Evolutionary conservation across 1,139 yeast species (phyloP).

Genomic region (Scheffersomyces insectosa): DNA sequence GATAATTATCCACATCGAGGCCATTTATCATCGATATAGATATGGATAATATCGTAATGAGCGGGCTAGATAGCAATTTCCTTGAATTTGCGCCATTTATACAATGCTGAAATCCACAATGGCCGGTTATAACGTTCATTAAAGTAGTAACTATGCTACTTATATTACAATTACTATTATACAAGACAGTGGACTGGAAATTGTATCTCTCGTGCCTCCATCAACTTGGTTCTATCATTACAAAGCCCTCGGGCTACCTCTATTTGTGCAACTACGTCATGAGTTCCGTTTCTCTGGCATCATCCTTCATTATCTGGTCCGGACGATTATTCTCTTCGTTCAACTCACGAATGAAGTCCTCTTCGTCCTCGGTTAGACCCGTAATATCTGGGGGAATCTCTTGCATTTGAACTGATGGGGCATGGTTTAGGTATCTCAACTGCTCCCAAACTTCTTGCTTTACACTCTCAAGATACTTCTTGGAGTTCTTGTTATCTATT

Average conservation of each 20-base stretch:
- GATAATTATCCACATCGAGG: no score
- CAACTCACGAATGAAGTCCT: conserved; percentile 49
- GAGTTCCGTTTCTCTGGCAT: conserved; percentile 25
- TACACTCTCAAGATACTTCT: conserved; percentile 80
- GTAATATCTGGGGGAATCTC: conserved; percentile 84
- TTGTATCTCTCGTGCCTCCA: neutral
- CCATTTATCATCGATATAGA: no score
- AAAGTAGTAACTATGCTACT: no score
- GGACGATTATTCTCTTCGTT: conserved; percentile 41
- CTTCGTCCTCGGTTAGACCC: conserved; percentile 65
- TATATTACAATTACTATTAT: neutral
- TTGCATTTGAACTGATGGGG: conserved; percentile 93
- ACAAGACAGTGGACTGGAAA: neutral
- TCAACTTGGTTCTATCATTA: no score
- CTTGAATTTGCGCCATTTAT: no score
- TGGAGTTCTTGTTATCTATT: conserved; percentile 83
- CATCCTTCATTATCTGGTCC: conserved; percentile 23
- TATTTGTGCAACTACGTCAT: conserved; percentile 6
- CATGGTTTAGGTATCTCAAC: conserved; percentile 77
- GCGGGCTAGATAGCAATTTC: no score
- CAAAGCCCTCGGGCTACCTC: neutral
- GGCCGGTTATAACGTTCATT: neutral
- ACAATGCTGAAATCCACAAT: neutral
- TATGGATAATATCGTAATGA: no score
- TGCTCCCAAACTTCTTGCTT: conserved; percentile 79